Evolutionary conservation across 129 eudicot genomes (phyloP), one percentile per base, ranked within the genome.

Genomic region (Pittosporum tobira): DNA sequence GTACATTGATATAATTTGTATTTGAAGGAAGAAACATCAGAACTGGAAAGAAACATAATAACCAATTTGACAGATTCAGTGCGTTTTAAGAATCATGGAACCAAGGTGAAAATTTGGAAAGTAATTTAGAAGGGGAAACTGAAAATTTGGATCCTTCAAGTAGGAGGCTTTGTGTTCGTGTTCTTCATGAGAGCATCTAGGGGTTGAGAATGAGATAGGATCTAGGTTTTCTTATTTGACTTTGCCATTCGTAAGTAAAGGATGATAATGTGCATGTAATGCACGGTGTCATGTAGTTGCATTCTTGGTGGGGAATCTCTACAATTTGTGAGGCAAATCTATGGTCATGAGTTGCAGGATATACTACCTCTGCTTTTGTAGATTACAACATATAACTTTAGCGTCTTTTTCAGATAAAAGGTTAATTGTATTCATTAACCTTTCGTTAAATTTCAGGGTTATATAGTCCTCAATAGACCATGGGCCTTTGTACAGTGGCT

Each of bases 401-500:
- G 40, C 7, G 11, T 12, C 10, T 6, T 40, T 40, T 40, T 40
- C 46, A 40, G 18, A 40, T 13, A 14, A 40, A 40, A 6, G 11
- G 15, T 40, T 3, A 40, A 6, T 34, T 0, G 43, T 22, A 52
- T 48, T 57, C 37, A 48, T 63, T 13, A 21, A 34, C 42, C 79
- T 61, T 29, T 29, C 15, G 12, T 71, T 46, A 56, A 0, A 57
- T 67, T 67, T n/a, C 82, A 93, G 99, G 99, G 99, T 60, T 93
- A 93, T 76, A 84, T 93, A 53, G 99, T 93, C 56, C 87, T 93
- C 51, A 93, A 93, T 67, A 79, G 99, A 65, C 99, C 99, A 40
- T 87, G 99, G 99, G 99, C 99, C 30, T 87, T 93, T 75, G 99
- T 87, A 27, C 99, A 93, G 66, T 93, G 99, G 99, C 99, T 93